A percentile compares a stretch with the other conserved stretches of the same genome.
phyloP scores from a whole-genome alignment of 2,329 filamentous ascomycete species.

The Fusarium mangiferae region DNA sequence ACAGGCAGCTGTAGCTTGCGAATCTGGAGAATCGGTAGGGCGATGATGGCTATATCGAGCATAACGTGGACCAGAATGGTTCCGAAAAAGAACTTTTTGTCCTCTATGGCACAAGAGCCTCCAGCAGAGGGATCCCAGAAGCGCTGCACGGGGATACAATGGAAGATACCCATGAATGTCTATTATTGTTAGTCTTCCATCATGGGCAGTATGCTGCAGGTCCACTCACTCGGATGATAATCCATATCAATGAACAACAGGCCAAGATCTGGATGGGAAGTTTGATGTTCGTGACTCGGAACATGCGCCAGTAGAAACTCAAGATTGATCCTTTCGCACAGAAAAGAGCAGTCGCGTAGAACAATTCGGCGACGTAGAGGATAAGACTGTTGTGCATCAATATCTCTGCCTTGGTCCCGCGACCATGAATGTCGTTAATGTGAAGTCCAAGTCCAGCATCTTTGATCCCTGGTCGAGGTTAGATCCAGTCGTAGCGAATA shows the following conservation, averaged over 20 bases:
- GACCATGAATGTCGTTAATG: constrained; percentile 18
- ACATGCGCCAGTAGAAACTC: constrained; percentile 48
- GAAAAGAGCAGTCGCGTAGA: constrained; percentile 44
- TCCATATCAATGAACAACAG: constrained; percentile 40
- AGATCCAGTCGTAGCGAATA: background rate
- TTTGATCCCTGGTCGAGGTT: constrained; percentile 20
- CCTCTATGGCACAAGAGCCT: constrained; percentile 34
- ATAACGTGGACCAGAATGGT: constrained; percentile 46
- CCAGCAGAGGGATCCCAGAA: constrained; percentile 30
- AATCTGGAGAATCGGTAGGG: constrained; percentile 46
- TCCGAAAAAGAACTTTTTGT: constrained; percentile 49
- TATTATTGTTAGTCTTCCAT: background rate
- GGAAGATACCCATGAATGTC: constrained; percentile 34
- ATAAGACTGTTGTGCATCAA: constrained; percentile 17
- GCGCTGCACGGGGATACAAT: constrained; percentile 27
- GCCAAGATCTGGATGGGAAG: constrained; percentile 43
- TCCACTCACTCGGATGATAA: constrained; percentile 41
- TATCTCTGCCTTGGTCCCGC: background rate
- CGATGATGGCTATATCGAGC: constrained; percentile 47
- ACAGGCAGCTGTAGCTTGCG: constrained; percentile 43
- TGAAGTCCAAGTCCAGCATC: constrained; percentile 28
- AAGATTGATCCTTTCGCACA: constrained; percentile 45
- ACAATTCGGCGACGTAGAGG: constrained; percentile 38
- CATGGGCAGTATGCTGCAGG: rapidly evolving
- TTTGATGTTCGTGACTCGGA: constrained; percentile 41